Evolutionary conservation across 805 yeast genomes (phyloP).

Genomic region (Candida mattraensis): DNA sequence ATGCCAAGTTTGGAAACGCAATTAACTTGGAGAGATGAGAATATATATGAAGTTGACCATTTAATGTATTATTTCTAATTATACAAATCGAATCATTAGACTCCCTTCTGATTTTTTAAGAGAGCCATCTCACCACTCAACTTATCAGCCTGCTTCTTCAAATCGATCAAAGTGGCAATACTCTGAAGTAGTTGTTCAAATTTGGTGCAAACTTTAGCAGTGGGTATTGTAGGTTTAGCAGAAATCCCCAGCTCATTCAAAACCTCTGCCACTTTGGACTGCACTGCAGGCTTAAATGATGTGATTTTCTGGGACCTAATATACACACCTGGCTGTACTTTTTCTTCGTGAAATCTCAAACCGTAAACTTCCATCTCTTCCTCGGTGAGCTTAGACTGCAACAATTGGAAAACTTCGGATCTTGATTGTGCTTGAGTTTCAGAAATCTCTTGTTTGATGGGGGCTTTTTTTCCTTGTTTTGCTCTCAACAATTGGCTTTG

Average conservation of each 20-base stretch:
- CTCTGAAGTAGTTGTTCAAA: slow-evolving; percentile 74
- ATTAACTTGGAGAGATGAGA: slow-evolving; percentile 78
- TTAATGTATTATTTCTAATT: slow-evolving; percentile 4
- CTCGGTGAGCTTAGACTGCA: slow-evolving; percentile 58
- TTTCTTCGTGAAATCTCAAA: slow-evolving; percentile 72
- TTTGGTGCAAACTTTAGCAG: slow-evolving; percentile 70
- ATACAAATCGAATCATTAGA: slow-evolving; percentile 16
- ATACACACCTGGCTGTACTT: slow-evolving; percentile 75
- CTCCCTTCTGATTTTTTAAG: slow-evolving; percentile 36
- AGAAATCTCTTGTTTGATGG: slow-evolving; percentile 9
- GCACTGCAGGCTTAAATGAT: slow-evolving; percentile 74
- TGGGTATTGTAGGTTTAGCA: slow-evolving; percentile 82
- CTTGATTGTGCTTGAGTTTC: slow-evolving; percentile 30
- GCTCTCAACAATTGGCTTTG: slow-evolving; percentile 15
- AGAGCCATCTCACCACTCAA: slow-evolving; percentile 73
- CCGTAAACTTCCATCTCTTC: slow-evolving; percentile 88
- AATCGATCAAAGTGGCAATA: slow-evolving; percentile 71
- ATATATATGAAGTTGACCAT: background rate
- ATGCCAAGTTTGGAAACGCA: slow-evolving; percentile 85
- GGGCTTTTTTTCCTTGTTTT: slow-evolving; percentile 14
- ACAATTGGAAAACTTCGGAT: slow-evolving; percentile 33
- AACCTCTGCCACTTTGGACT: slow-evolving; percentile 56
- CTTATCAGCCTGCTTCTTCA: slow-evolving; percentile 85
- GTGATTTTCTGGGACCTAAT: slow-evolving; percentile 78
- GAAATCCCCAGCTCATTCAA: slow-evolving; percentile 81